Base-by-base conservation (phyloP, 148 eudicot species). In the Limonium bicolor region DNA sequence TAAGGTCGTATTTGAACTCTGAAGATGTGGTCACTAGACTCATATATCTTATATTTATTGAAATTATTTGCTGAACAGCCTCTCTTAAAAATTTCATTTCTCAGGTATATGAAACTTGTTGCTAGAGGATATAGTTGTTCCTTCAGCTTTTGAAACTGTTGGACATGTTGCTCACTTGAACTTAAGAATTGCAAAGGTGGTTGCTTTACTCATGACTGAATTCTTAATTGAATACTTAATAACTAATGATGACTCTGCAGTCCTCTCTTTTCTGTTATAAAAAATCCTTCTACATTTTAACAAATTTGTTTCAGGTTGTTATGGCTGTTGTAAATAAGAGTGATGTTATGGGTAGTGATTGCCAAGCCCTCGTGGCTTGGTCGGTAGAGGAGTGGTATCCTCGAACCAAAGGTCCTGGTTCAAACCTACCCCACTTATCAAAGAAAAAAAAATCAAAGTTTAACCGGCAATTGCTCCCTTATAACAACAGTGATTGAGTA, bases 81-180 rank as follows among this genome's bases (percentile, higher is more conserved):
- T n/a, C 27, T 37, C 36, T 30, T n/a, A 20, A 27, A 27, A 19
- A 17, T 11, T 38, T 6, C 9, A 32, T 8, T 33, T 37, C 61
- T 65, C 77, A 90, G 97, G 52, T 90, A 16, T 72, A 80, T 31
- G 81, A 73, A 60, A 82, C 69, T 72, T 90, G 67, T 65, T 90
- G 48, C 95, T 95, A 7, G 53, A 62, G 40, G 74, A 63, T 36
- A 41, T 67, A 73, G 58, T 70, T 52, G 46, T 84, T 60, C 92
- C 94, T 66, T 77, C 94, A 18, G 75, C 84, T 39, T 90, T 80
- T 58, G 97, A 84, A 67, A 70, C 70, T 14, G 87, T 90, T 36
- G 97, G 97, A 18, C 97, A 90, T 68, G 81, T 90, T 66, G 95
- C 92, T 14, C 97, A 90, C 61, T 59, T 90, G 29, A 90, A 90